These are phyloP conservation scores for Penicillium sp. DNA, from an alignment of 2,329 filamentous ascomycete species.

Conservation along the genomic window DNA sequence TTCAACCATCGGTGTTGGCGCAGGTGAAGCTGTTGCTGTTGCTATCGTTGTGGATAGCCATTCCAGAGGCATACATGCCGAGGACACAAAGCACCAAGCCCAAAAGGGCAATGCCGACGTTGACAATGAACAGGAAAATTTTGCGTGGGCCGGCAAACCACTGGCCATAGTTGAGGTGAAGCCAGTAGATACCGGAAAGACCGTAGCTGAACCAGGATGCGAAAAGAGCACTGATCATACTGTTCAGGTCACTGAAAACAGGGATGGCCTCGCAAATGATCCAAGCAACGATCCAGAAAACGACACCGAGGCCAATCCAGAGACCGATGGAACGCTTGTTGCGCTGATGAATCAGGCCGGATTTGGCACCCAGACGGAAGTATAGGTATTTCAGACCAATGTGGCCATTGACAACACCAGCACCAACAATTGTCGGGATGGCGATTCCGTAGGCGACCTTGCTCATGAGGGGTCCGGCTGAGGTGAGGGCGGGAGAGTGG, in stretches of 20 bases:
- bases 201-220: slow-evolving; percentile 37
- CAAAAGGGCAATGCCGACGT: slow-evolving; percentile 42
- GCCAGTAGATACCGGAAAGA: slow-evolving; percentile 49
- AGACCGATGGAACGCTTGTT: slow-evolving; percentile 54
- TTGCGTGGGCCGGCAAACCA: slow-evolving; percentile 48
- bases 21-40: slow-evolving; percentile 41
- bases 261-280: slow-evolving; percentile 71
- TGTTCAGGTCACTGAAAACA: slow-evolving; percentile 66
- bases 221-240: slow-evolving; percentile 52
- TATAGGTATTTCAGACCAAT: slow-evolving; percentile 69
- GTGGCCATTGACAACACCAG: slow-evolving; percentile 70
- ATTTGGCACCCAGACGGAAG: slow-evolving; percentile 61
- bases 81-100: slow-evolving; percentile 28
- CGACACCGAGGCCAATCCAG: slow-evolving; percentile 62
- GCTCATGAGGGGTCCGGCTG: slow-evolving; percentile 57
- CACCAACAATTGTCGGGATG: slow-evolving; percentile 69
- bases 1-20: slow-evolving; percentile 31
- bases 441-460: slow-evolving; percentile 70
- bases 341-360: slow-evolving; percentile 53
- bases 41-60: slow-evolving; percentile 25
- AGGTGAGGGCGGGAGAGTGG: slow-evolving; percentile 66
- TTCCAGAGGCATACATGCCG: slow-evolving; percentile 30
- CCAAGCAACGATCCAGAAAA: slow-evolving; percentile 64
- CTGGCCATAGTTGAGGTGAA: slow-evolving; percentile 50
- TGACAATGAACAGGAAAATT: slow-evolving; percentile 47